These are phyloP conservation scores for Wickerhamomyces rabaulensis DNA, from an alignment of 805 yeast species.

Conservation along the genomic window DNA sequence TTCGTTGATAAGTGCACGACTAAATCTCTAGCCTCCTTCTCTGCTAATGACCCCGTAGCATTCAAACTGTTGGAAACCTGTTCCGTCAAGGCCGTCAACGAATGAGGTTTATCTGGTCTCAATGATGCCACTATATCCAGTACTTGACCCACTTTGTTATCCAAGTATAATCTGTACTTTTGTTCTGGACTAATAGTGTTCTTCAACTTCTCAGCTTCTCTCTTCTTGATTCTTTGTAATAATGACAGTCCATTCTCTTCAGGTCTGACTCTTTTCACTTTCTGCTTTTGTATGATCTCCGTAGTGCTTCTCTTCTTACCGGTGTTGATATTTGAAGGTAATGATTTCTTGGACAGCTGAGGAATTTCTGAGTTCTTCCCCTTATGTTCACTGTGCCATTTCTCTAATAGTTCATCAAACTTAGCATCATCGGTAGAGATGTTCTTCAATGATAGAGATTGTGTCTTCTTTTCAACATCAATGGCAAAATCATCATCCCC, in stretches of 20 bases:
- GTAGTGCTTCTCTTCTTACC: constrained; percentile 8
- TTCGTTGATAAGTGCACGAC: constrained; percentile 10
- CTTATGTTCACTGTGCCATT: constrained; percentile 15
- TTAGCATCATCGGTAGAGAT: constrained; percentile 3
- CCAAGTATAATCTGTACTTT: constrained; percentile 20
- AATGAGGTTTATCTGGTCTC: constrained; percentile 20
- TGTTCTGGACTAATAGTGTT: constrained; percentile 19
- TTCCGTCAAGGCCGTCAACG: constrained; percentile 15
- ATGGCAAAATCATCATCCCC: constrained; percentile 14
- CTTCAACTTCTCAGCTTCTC: constrained; percentile 25
- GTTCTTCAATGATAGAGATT: constrained; percentile 3
- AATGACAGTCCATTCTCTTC: constrained; percentile 22
- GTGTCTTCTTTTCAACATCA: constrained; percentile 14
- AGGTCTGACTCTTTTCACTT: background rate
- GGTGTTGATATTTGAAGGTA: constrained; percentile 4
- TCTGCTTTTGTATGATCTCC: constrained; percentile 12
- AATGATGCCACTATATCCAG: constrained; percentile 25
- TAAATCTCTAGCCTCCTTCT: constrained; percentile 19
- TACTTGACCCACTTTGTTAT: constrained; percentile 25
- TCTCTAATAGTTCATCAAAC: constrained; percentile 10
- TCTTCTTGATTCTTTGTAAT: constrained; percentile 34
- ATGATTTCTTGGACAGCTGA: background rate
- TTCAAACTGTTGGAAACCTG: constrained; percentile 15
- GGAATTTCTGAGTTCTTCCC: constrained; percentile 12
- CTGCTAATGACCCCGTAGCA: constrained; percentile 10